Base-by-base conservation (phyloP, 371 early-diverging fungal genomes). In the Quaeritorhiza haematococci region DNA sequence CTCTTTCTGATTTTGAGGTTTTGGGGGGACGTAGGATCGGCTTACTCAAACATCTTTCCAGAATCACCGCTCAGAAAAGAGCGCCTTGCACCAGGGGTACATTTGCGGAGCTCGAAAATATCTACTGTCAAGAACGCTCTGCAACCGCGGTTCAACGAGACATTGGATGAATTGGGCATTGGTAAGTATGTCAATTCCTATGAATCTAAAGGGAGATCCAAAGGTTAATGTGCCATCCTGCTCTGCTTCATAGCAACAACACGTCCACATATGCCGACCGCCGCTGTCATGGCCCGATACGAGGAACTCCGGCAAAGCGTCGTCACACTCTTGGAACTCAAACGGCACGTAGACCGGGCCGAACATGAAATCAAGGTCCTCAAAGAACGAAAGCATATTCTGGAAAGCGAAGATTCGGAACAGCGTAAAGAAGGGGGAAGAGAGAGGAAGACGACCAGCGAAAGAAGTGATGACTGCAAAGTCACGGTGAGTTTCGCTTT, bases 181-280 rank as follows among this genome's bases (percentile, higher is more conserved):
- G 68, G 69, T 63, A 55, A 44, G 58, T 46, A 34, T 49, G 47
- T n/a, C 41, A 5, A 32, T 24, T 33, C 27, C 47, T 62, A 19
- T 33, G 27, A 2, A 5, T 34, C 33, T 19, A 10, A 47, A 13
- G 26, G 10, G 24, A 10, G 32, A 10, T 35, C 35, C 27, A 43
- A 62, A 28, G n/a, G 38, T 19, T 19, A 19, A 13, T 38, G 38
- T 38, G 38, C 38, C 13, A 38, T 13, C 38, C 38, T 13, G 38
- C 26, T 59, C 64, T 27, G 56, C 51, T 48, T 32, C 34, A 63
- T 59, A 13, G 65, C 63, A 58, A 69, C 82, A 27, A 73, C 79
- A 10, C 80, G 85, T 33, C 93, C 93, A 7, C 67, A 78, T 33
- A 90, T 93, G 90, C 86, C 89, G 15, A 92, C 92, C 1, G 80